Evolutionary conservation across 106 monocot genomes (phyloP).

Genomic region (Acorus gramineus): DNA sequence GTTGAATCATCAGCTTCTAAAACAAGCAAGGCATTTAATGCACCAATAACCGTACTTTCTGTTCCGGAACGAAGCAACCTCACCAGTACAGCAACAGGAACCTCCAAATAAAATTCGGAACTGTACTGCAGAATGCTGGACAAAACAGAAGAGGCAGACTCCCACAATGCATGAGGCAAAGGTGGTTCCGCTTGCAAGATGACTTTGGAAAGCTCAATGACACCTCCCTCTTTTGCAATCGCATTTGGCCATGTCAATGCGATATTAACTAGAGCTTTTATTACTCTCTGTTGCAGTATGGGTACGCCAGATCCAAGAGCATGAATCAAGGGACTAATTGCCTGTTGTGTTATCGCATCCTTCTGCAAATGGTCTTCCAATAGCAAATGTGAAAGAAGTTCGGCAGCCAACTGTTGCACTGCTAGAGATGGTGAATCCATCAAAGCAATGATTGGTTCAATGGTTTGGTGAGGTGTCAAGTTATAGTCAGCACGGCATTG

Average conservation of each 20-base stretch:
- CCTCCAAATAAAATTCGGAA: slow-evolving; percentile 90
- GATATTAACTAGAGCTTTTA: slow-evolving; percentile 79
- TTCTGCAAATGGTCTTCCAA: slow-evolving; percentile 81
- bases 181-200: slow-evolving; percentile 84
- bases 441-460: slow-evolving; percentile 79
- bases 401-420: slow-evolving; percentile 92
- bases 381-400: slow-evolving; percentile 80
- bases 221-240: slow-evolving; percentile 99
- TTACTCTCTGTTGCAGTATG: slow-evolving; percentile 71
- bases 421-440: slow-evolving; percentile 66
- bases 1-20: slow-evolving; percentile 97
- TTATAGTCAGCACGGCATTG: slow-evolving; percentile 65
- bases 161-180: slow-evolving; percentile 85
- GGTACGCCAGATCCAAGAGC: slow-evolving; percentile 72
- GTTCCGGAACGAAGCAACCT: slow-evolving; percentile 80
- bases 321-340: slow-evolving; percentile 83
- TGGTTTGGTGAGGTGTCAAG: slow-evolving; percentile 44
- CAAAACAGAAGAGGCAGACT: slow-evolving; percentile 83
- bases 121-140: slow-evolving; percentile 86
- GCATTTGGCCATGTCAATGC: slow-evolving; percentile 82
- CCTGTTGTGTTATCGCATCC: slow-evolving; percentile 72
- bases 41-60: slow-evolving; percentile 85
- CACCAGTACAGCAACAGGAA: slow-evolving; percentile 92
- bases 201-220: slow-evolving; percentile 87
- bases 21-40: slow-evolving; percentile 90